Conservation (phyloP, 192 early-diverging fungal genomes). For the Linnemannia elongata region DNA sequence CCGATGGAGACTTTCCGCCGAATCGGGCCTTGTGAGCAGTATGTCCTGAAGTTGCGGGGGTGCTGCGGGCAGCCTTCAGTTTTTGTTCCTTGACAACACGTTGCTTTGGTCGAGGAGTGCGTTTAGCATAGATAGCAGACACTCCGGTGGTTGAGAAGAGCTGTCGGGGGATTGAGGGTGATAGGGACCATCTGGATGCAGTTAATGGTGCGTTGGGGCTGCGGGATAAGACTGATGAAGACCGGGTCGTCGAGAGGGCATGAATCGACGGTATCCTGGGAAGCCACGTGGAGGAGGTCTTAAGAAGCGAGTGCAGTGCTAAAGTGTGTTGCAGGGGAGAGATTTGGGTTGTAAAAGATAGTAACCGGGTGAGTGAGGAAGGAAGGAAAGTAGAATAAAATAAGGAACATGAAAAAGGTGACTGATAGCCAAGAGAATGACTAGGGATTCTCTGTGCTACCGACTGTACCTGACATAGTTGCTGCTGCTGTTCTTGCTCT, state of each 20-base stretch:
- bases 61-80: conserved; percentile 9
- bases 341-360: too few relatives aligned
- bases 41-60: not conserved
- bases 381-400: not conserved
- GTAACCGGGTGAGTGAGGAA: not conserved
- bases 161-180: not conserved
- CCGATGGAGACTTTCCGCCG: conserved; percentile 15
- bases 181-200: not conserved
- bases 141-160: conserved; percentile 29
- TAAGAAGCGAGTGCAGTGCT: conserved; percentile 26
- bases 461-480: conserved; percentile 35
- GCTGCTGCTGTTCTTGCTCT: too few relatives aligned
- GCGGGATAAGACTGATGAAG: not conserved
- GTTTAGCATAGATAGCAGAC: conserved; percentile 19
- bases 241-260: not conserved
- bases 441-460: not conserved
- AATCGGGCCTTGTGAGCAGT: not conserved
- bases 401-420: not conserved
- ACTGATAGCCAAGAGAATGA: not conserved
- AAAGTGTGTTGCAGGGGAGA: not conserved
- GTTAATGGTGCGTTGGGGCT: not conserved
- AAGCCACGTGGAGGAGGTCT: not conserved
- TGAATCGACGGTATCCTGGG: not conserved
- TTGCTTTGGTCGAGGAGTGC: conserved; percentile 46
- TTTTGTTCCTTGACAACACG: conserved; percentile 49